A percentile compares a stretch with the other conserved stretches of the same genome.
These are phyloP conservation scores for Boletus vermiculosoides DNA, from an alignment of 768 basidiomycete species.

Conservation along the genomic window DNA sequence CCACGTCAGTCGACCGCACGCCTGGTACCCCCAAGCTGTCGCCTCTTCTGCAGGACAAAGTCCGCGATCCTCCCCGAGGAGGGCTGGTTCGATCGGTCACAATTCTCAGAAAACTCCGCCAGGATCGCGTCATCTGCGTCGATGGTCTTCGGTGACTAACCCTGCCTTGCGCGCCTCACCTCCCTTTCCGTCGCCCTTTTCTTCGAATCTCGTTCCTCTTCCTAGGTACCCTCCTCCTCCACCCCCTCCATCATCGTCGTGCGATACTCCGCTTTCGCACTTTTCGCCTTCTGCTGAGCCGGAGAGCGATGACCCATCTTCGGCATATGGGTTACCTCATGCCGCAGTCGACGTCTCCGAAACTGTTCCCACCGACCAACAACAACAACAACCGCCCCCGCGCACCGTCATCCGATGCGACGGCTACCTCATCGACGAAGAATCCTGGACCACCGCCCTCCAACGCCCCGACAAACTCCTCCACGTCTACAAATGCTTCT, in stretches of 20 bases:
- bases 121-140: constrained; percentile 30
- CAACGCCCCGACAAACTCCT: constrained; percentile 22
- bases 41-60: constrained; percentile 23
- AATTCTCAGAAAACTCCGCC: constrained; percentile 30
- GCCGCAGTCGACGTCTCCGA: constrained; percentile 22
- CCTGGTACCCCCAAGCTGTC: constrained; percentile 22
- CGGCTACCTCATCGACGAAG: constrained; percentile 28
- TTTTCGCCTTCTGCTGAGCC: constrained; percentile 25
- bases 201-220: constrained; percentile 16
- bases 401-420: constrained; percentile 29
- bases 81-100: constrained; percentile 33
- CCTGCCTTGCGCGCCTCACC: constrained; percentile 25
- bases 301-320: constrained; percentile 20
- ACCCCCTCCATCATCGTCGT: background rate
- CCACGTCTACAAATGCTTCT: constrained; percentile 33
- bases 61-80: constrained; percentile 34
- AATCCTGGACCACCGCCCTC: constrained; percentile 25
- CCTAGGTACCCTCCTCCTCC: constrained; percentile 14
- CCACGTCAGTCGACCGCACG: constrained; percentile 17
- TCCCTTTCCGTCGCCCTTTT: constrained; percentile 13
- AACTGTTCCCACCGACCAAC: background rate
- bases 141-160: constrained; percentile 33
- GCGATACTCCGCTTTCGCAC: constrained; percentile 13
- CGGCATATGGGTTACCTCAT: constrained; percentile 14
- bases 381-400: constrained; percentile 1